Percentiles rank a stretch among this genome's conserved stretches.
Conservation (phyloP, 257 asterid species). For the Solanum megistacrolobum region DNA sequence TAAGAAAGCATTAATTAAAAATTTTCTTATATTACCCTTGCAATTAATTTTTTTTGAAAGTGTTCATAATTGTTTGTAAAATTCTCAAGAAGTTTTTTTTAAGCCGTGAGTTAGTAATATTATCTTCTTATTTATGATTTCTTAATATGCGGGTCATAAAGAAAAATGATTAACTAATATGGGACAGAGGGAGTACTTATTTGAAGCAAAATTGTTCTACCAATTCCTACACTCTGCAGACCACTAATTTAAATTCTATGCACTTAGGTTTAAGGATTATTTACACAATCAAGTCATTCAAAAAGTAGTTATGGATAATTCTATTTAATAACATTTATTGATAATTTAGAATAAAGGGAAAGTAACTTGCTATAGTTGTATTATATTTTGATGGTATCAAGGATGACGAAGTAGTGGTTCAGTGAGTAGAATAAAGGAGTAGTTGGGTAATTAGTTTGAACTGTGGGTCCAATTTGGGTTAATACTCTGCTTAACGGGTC, state of each 20-base stretch:
- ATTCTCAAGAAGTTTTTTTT: too few relatives aligned
- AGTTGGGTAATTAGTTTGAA: background rate
- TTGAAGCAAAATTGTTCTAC: background rate
- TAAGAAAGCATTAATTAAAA: too few relatives aligned
- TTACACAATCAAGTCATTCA: background rate
- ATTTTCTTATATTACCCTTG: too few relatives aligned
- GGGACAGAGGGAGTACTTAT: accelerated
- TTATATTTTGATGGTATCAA: background rate
- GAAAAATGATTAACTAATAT: background rate
- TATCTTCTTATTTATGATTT: too few relatives aligned
- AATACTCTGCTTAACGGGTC: background rate
- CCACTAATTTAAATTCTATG: background rate
- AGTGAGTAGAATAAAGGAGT: background rate
- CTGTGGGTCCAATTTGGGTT: background rate
- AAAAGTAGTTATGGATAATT: background rate
- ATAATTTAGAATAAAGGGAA: background rate
- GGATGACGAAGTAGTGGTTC: background rate
- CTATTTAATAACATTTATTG: background rate
- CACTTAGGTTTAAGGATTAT: background rate
- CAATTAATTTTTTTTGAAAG: too few relatives aligned
- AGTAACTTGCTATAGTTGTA: background rate
- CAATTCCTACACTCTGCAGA: background rate
- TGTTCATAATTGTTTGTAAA: background rate
- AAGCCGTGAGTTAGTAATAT: background rate
- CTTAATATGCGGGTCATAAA: background rate